A percentile compares a stretch with the other conserved stretches of the same genome.
Evolutionary conservation across 805 yeast genomes (phyloP).

Genomic region (Candida maltosa): DNA sequence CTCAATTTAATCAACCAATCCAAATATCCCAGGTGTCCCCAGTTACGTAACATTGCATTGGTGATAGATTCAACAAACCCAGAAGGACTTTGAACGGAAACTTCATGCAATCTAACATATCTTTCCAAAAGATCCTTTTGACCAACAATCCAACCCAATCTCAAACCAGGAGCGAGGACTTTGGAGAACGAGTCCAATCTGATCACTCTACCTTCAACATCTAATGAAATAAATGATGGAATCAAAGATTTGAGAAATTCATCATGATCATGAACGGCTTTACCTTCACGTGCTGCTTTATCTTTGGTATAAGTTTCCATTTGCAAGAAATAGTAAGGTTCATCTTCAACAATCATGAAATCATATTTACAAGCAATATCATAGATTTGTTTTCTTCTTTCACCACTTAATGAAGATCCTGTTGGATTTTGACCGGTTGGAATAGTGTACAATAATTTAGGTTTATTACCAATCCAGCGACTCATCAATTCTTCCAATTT

Average conservation of each 20-base stretch:
- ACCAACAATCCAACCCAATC: conserved; percentile 88
- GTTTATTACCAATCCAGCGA: conserved; percentile 73
- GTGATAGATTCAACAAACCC: conserved; percentile 76
- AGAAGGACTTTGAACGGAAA: conserved; percentile 72
- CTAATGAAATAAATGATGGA: conserved; percentile 71
- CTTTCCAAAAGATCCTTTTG: conserved; percentile 64
- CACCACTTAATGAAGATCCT: conserved; percentile 75
- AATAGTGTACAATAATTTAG: conserved; percentile 84
- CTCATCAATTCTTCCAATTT: conserved; percentile 58
- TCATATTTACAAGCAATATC: conserved; percentile 81
- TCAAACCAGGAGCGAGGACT: conserved; percentile 86
- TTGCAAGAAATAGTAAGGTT: conserved; percentile 95
- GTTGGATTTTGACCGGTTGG: conserved; percentile 99
- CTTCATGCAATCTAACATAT: conserved; percentile 71
- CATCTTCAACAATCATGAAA: conserved; percentile 86
- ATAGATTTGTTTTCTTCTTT: conserved; percentile 77
- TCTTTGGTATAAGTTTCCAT: conserved; percentile 72
- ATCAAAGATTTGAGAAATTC: conserved; percentile 66
- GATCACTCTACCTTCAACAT: conserved; percentile 84
- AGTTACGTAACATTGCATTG: conserved; percentile 64
- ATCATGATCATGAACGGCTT: conserved; percentile 48
- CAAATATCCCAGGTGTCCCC: conserved; percentile 89
- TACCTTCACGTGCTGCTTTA: conserved; percentile 24
- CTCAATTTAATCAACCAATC: conserved; percentile 83
- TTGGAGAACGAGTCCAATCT: conserved; percentile 90